These are phyloP conservation scores for Kluyveromyces sp. DNA, from an alignment of 1,139 yeast genomes.

Conservation along the genomic window DNA sequence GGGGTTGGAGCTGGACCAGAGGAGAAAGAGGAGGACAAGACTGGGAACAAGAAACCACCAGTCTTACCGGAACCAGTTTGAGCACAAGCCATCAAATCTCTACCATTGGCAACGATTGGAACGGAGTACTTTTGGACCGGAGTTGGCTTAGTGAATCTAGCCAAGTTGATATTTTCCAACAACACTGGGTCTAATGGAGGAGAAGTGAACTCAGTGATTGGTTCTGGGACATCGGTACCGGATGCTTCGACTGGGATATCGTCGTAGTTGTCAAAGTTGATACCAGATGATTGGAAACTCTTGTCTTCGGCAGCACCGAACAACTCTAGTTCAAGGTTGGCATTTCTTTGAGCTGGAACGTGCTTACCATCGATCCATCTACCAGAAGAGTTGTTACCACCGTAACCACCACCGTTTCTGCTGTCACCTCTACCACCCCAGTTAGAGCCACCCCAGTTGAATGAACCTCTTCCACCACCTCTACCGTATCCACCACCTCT, in stretches of 20 bases:
- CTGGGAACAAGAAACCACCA: conserved; percentile 99
- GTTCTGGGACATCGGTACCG: conserved; percentile 93
- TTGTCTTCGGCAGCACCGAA: conserved; percentile 86
- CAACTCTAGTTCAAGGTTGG: conserved; percentile 65
- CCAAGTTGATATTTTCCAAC: conserved; percentile 77
- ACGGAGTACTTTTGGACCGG: conserved; percentile 98
- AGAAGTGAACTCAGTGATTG: conserved; percentile 76
- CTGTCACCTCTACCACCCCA: conserved; percentile 32
- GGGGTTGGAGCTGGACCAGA: conserved; percentile 76
- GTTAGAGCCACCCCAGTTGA: conserved; percentile 16
- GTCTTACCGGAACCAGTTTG: conserved; percentile 99
- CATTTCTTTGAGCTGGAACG: conserved; percentile 70
- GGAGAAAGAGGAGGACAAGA: conserved; percentile 80
- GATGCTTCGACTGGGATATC: conserved; percentile 98
- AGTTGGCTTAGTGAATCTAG: conserved; percentile 92
- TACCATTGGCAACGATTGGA: conserved; percentile 90
- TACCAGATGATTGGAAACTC: conserved; percentile 85
- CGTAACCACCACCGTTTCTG: conserved; percentile 34
- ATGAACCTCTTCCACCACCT: conserved; percentile 16
- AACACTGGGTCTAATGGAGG: conserved; percentile 89
- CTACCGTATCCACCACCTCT: conserved; percentile 16
- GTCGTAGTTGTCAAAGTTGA: conserved; percentile 96
- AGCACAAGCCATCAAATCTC: conserved; percentile 99
- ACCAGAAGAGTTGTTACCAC: conserved; percentile 42
- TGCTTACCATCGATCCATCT: conserved; percentile 85